Percentiles rank a stretch among this genome's conserved stretches.
phyloP scores from a whole-genome alignment of 1,139 yeast species.

The Geotrichum aggregatum region DNA sequence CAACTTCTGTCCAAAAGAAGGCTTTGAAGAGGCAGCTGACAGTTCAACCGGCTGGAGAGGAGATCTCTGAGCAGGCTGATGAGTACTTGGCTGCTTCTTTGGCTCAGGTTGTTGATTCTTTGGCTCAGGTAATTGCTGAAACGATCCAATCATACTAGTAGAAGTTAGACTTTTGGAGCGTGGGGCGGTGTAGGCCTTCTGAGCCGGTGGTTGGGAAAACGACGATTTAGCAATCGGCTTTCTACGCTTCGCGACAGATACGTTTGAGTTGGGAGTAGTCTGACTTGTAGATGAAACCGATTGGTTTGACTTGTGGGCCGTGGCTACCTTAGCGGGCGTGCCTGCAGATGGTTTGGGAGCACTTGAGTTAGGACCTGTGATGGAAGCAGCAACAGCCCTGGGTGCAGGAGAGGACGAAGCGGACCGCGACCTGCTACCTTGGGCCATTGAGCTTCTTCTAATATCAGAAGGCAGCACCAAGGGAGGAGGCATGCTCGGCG shows the following conservation, averaged over 20 bases:
- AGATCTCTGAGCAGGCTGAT: slow-evolving; percentile 3
- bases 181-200: neutral
- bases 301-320: slow-evolving; percentile 5
- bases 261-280: neutral
- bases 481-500: slow-evolving; percentile 23
- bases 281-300: slow-evolving; percentile 11
- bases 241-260: neutral
- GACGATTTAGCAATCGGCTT: neutral
- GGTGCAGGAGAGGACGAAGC: slow-evolving; percentile 22
- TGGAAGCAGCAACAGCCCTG: slow-evolving; percentile 19
- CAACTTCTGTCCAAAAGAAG: slow-evolving; percentile 25
- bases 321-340: slow-evolving; percentile 9
- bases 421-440: slow-evolving; percentile 18
- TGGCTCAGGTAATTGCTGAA: slow-evolving; percentile 1
- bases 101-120: neutral
- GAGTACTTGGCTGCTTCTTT: slow-evolving; percentile 1
- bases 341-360: neutral
- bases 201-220: neutral
- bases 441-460: slow-evolving; percentile 29
- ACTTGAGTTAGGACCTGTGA: neutral
- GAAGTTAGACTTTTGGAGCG: slow-evolving; percentile 18
- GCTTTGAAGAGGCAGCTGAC: slow-evolving; percentile 6
- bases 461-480: slow-evolving; percentile 35
- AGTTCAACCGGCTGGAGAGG: neutral
- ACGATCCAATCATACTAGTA: neutral